Base-by-base conservation (phyloP, 176 grass and related monocot genomes). In the Paspalum vaginatum region DNA sequence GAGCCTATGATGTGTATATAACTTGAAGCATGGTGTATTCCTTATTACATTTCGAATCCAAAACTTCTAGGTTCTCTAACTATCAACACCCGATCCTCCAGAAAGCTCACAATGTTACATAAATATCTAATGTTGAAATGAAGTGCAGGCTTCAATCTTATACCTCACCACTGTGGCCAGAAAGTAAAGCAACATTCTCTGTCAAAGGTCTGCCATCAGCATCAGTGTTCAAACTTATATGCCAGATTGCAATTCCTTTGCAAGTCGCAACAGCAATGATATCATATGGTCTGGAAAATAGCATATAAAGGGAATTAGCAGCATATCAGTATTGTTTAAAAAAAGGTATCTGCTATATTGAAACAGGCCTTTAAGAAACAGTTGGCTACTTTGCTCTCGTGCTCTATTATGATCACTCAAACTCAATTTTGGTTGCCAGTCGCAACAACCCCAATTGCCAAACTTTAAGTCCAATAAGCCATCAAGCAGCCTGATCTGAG, bases 211-310 rank as follows among this genome's bases (percentile, higher is more conserved):
- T 59, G 44, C 93, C 76, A 46, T 88, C 79, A 55, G 92, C 85
- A 15, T 92, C 92, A 50, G 68, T 78, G 38, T 86, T 86, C 70
- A 90, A 79, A 66, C 84, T 79, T 79, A 93, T 72, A 78, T 90
- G 91, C 93, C 93, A 99, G 73, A 99, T 86, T 65, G 88, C 79
- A 70, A 99, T 95, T 61, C 90, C 90, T 89, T 99, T 99, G 84
- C 76, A 77, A 77, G 90, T 99, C 63, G 93, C 92, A 89, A 96
- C 87, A 39, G 92, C 92, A 65, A 99, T 90, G 48, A 88, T 85
- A 26, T 99, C 96, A 71, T 95, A 99, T 74, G 88, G 82, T 88
- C 90, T 99, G 76, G 79, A 91, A 84, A 40, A 74, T 7, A 50
- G 65, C 27, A 45, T 43, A 51, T 4, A 38, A 45, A 43, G 65